Evolutionary conservation across 257 asterid species (phyloP), one percentile per base, ranked within the genome.

Genomic region (Verbascum thapsus): DNA sequence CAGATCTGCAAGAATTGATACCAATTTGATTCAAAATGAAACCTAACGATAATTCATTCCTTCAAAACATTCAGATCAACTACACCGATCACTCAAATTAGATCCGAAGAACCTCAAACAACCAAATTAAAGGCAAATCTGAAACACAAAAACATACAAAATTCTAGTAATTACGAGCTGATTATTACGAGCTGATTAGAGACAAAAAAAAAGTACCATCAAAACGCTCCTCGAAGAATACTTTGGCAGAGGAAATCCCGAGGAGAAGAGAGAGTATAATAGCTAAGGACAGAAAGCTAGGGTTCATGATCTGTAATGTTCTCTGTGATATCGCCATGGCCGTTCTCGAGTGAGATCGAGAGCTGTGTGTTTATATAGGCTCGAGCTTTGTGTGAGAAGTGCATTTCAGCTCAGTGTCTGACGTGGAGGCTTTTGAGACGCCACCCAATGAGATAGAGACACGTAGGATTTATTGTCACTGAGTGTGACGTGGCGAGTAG

Each of bases 201-300:
- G 39, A 41, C 56, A 69, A 1, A 15, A 48, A 19, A 19, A 48
- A 11, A 4, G 12, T 82, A 92, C 99, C 99, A 16, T 80, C 73
- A 40, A 92, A 92, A 11, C 94, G 92, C 67, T 92, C 99, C 82
- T 92, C 95, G 73, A 89, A 92, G 81, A 92, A 74, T 5, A 89
- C 89, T 58, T 70, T 74, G 7, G 96, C 97, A 0, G 95, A 81
- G 32, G 88, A 72, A 43, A 70, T 41, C 39, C 80, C 81, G 47
- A 89, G 53, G 13, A 86, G 75, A n/a, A 89, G 82, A 61, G 82
- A 80, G 8, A 92, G 63, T 17, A 78, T 60, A 30, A 81, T 3
- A 64, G 78, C 79, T 30, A 88, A 70, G 64, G 76, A 53, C 67
- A 75, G 77, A 61, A 72, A 70, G 26, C 52, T 60, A 80, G 88